Base-by-base conservation (phyloP, 2,329 filamentous ascomycete genomes). In the Talaromyces sp. region DNA sequence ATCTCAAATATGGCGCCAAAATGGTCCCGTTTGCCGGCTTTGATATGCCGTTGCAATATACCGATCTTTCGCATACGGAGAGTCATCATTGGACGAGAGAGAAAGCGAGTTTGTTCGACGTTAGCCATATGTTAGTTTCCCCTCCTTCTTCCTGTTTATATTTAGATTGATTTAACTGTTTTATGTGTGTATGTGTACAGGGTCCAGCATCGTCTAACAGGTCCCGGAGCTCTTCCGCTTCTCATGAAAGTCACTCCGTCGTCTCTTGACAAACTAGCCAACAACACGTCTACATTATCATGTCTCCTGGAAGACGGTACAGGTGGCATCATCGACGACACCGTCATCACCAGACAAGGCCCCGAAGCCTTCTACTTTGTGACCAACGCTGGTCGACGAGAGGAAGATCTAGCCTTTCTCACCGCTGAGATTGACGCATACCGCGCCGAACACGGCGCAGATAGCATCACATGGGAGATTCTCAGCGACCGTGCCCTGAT, bases 11-110 rank as follows among this genome's bases (percentile, higher is more conserved):
- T 70, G 90, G 90, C 65, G 94, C 83, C 64, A 97, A 96, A 78
- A 94, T 97, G 85, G 93, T 97, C 52, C 89, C 91, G n/a, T 99
- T 97, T 75, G 93, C 89, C 63, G 91, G 91, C 64, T 96, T 87
- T 78, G 81, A 84, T 66, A 97, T 99, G 91, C 94, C 94, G 7
- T 86, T 99, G 45, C 89, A 94, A 74, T 99, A 97, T 78, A 76
- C 81, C 35, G 83, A 86, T 64, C 81, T 89, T 64, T 87, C 88
- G 65, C 88, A 97, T 63, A 81, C 84, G 64, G 89, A 91, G 61
- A 96, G 91, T 54, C 94, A 97, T 79, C 82, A 86, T 67, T 97
- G 93, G 82, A 97, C 94, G 15, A 86, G 94, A 56, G 82, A 85
- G 66, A 89, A 92, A 74, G 89, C 90, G 59, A 96, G 91, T 63